phyloP scores from a whole-genome alignment of 2,329 filamentous ascomycete genomes.

The Colletotrichum sp. region DNA sequence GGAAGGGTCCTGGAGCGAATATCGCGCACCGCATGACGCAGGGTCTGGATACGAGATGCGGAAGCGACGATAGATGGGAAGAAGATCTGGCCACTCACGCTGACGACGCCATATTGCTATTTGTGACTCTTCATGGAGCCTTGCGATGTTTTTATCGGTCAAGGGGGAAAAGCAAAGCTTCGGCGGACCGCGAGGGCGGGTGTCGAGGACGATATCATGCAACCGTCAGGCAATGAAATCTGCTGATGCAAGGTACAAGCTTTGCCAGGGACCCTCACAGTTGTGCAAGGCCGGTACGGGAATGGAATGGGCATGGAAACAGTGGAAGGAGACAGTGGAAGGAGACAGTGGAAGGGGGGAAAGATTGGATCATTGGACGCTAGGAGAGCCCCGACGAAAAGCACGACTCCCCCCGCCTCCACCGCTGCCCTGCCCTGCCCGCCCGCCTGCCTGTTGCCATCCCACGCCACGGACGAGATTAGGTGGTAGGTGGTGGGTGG shows the following conservation, averaged over 20 bases:
- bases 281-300: neutral
- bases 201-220: slow-evolving; percentile 12
- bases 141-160: neutral
- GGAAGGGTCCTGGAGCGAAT: neutral
- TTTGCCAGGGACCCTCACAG: slow-evolving; percentile 15
- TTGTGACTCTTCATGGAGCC: slow-evolving; percentile 15
- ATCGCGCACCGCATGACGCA: slow-evolving; percentile 13
- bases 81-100: slow-evolving; percentile 25
- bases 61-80: neutral
- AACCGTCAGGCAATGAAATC: slow-evolving; percentile 19
- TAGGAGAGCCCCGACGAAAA: neutral
- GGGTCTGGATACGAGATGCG: neutral
- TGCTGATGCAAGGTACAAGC: slow-evolving; percentile 23
- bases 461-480: neutral
- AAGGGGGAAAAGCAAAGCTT: neutral
- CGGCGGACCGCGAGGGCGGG: neutral
- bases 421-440: neutral
- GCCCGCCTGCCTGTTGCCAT: neutral
- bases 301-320: slow-evolving; percentile 3
- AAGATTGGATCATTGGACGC: slow-evolving; percentile 7
- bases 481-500: neutral
- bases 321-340: neutral
- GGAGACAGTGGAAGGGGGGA: neutral
- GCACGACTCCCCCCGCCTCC: neutral
- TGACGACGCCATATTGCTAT: slow-evolving; percentile 29